Evolutionary conservation across 495 filamentous ascomycete genomes (phyloP), one percentile per base, ranked within the genome.

Genomic region (Pyrenopolyporus hunteri): DNA sequence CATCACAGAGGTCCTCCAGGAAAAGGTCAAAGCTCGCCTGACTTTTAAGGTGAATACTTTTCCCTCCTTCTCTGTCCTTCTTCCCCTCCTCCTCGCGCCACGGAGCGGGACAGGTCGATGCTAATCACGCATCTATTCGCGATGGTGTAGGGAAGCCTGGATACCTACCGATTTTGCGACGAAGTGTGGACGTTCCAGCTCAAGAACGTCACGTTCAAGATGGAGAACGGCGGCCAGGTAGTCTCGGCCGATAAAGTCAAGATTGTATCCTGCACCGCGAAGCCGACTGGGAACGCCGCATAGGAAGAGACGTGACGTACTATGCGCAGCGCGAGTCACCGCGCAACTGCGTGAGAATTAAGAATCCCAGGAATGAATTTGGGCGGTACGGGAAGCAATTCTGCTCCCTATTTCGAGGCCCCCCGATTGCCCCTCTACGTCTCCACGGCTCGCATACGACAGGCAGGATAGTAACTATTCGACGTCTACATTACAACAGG

Each of bases 131-230:
- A 20, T 2, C 19, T 40, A 50, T 59, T 16, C 23, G 37, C 22
- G 4, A 47, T 16, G 20, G 26, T 48, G 55, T 69, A 98, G 94
- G 95, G 94, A 23, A 93, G 95, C 64, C 87, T 99, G 40, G 94
- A 99, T 74, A 99, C 95, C 23, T 99, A 99, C 80, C 91, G 95
- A 66, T 99, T 98, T 83, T 99, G 95, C 80, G 95, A 99, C 76
- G 95, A 99, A 79, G 95, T 99, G 49, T 99, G 95, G 95, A 99
- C 95, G 1, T 99, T 99, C 80, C 82, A 98, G 59, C 94, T 99
- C 76, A 97, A 97, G 75, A 93, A 98, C 58, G 92, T 98, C 50
- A 92, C 87, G 19, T 97, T 99, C 83, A 98, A 98, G 78, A 86
- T 99, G 75, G 91, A 96, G 59, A 91, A 91, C 68, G 83, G 86